phyloP scores from a whole-genome alignment of 2,329 filamentous ascomycete species.

The Fusarium oxysporum region DNA sequence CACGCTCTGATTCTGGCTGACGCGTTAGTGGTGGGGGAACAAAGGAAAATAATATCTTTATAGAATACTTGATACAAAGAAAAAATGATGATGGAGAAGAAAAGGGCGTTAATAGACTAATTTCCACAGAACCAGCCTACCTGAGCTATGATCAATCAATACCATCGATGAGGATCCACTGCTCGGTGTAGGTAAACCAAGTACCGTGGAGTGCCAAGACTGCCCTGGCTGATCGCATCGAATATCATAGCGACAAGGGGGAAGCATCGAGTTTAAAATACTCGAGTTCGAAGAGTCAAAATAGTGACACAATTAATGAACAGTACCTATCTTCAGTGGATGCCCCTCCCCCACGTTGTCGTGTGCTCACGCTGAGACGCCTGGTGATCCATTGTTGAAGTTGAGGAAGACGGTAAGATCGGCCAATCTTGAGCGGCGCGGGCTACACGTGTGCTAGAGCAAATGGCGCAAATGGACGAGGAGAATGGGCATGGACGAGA shows the following conservation, averaged over 20 bases:
- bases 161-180: constrained; percentile 25
- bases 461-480: constrained; percentile 12
- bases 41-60: not conserved
- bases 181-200: not conserved
- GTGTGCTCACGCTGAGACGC: constrained; percentile 33
- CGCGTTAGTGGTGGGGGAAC: not conserved
- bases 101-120: constrained; percentile 17
- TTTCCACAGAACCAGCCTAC: constrained; percentile 28
- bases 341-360: constrained; percentile 27
- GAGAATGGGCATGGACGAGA: constrained; percentile 4
- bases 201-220: constrained; percentile 16
- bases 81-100: not conserved
- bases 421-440: constrained; percentile 42
- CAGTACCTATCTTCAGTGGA: not conserved
- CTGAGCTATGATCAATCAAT: constrained; percentile 26
- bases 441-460: constrained; percentile 43
- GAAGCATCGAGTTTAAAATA: constrained; percentile 17
- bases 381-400: constrained; percentile 26
- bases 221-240: not conserved
- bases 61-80: not conserved
- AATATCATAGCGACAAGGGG: not conserved
- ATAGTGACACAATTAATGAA: not conserved
- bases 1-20: constrained; percentile 6
- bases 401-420: not conserved
- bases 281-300: not conserved